Conservation (phyloP, 495 filamentous ascomycete genomes). For the Xylaria telfairii region DNA sequence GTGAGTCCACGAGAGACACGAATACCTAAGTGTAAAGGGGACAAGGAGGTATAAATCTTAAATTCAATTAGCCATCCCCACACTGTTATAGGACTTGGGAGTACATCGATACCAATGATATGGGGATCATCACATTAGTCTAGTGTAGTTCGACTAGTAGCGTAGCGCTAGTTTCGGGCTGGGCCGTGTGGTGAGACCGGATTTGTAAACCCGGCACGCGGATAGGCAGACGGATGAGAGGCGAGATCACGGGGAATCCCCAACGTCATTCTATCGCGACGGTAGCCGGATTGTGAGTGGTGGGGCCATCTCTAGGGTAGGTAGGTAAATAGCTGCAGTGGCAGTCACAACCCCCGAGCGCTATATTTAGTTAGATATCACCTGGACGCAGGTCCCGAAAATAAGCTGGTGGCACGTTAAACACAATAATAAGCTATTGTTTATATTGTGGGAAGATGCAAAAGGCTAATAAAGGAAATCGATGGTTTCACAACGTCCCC, state of each 20-base stretch:
- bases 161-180: background rate
- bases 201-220: conserved; percentile 22
- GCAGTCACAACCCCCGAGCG: background rate
- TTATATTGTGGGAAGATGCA: background rate
- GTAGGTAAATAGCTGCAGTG: background rate
- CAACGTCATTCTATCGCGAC: conserved; percentile 19
- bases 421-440: background rate
- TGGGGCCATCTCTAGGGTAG: conserved; percentile 10
- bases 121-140: background rate
- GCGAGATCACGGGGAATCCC: background rate
- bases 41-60: background rate
- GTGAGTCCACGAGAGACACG: background rate
- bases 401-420: background rate
- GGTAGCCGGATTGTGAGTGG: background rate
- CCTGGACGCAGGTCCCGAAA: background rate
- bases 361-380: conserved; percentile 1
- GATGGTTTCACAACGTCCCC: background rate
- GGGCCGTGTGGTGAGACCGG: conserved; percentile 3
- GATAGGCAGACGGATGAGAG: conserved; percentile 4
- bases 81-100: background rate
- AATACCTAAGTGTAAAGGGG: background rate
- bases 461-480: background rate
- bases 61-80: background rate
- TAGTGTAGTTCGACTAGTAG: conserved; percentile 8
- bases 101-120: background rate